Conservation (phyloP, 2,329 filamentous ascomycete species). For the Aureobasidium sp. region DNA sequence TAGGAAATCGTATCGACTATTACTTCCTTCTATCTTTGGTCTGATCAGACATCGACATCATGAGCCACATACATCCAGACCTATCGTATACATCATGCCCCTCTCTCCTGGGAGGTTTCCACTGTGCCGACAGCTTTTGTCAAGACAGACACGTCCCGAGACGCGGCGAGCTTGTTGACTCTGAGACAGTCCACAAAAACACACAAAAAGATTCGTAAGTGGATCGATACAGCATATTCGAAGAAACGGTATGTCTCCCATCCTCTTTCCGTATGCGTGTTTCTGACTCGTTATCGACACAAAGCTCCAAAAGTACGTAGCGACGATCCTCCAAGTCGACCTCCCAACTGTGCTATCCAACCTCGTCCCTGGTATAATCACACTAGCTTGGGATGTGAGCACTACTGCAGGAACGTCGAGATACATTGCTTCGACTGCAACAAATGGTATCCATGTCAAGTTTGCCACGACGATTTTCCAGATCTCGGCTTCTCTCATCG, state of each 20-base stretch:
- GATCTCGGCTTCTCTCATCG: constrained; percentile 32
- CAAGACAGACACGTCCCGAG: too few species aligned
- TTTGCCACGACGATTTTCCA: constrained; percentile 91
- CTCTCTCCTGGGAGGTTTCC: too few species aligned
- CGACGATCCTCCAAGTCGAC: neutral
- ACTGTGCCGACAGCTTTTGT: too few species aligned
- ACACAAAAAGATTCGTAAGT: neutral
- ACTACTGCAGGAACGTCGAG: constrained; percentile 95
- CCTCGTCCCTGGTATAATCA: too few species aligned
- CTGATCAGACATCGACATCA: too few species aligned
- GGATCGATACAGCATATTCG: neutral
- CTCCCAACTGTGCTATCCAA: neutral
- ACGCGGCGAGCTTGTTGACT: neutral
- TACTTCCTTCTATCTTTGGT: too few species aligned
- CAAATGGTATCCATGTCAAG: constrained; percentile 88
- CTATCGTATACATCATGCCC: too few species aligned
- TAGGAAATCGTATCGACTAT: too few species aligned
- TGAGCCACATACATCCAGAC: too few species aligned
- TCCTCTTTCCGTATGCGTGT: neutral
- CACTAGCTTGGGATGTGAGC: constrained; percentile 65
- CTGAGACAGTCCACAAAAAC: neutral
- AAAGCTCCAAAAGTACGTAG: neutral
- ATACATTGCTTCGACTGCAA: constrained; percentile 85
- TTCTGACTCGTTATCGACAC: neutral
- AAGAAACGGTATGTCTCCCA: neutral